Conservation (phyloP, 495 filamentous ascomycete species). For the Penicillium psychrofluorescens region DNA sequence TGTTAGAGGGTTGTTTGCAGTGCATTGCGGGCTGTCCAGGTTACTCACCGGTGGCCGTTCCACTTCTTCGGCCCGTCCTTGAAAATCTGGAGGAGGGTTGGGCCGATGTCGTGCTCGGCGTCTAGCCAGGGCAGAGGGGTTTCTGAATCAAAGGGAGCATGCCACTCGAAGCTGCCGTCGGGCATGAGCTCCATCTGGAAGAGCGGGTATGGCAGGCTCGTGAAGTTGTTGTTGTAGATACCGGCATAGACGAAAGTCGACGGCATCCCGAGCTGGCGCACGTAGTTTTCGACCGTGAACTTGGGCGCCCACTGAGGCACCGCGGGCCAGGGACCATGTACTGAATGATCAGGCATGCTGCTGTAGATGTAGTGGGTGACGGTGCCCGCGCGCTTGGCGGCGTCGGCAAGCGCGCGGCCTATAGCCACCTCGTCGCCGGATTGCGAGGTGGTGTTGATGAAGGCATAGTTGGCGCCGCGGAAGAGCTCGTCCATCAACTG, state of each 20-base stretch:
- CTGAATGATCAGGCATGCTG: conserved; percentile 90
- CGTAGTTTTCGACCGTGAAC: conserved; percentile 83
- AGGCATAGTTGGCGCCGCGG: conserved; percentile 75
- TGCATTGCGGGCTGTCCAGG: background rate
- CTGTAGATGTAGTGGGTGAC: conserved; percentile 92
- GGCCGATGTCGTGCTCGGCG: conserved; percentile 92
- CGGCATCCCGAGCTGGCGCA: conserved; percentile 73
- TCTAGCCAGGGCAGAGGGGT: conserved; percentile 92
- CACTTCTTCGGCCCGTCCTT: conserved; percentile 87
- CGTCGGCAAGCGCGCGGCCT: conserved; percentile 79
- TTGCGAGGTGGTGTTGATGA: conserved; percentile 93
- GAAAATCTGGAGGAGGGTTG: conserved; percentile 90
- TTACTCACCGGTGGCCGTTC: conserved; percentile 65
- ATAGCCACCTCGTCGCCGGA: conserved; percentile 91
- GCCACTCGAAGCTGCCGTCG: conserved; percentile 87
- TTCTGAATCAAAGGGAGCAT: conserved; percentile 86
- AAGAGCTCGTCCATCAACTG: conserved; percentile 72
- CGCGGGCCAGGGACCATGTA: conserved; percentile 68
- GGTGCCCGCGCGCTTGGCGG: conserved; percentile 69
- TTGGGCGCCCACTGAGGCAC: conserved; percentile 90
- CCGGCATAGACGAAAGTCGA: conserved; percentile 92
- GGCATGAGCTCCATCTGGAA: conserved; percentile 84
- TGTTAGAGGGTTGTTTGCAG: conserved; percentile 6
- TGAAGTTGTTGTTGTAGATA: conserved; percentile 99
- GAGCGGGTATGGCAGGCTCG: conserved; percentile 81